Evolutionary conservation across 495 filamentous ascomycete species (phyloP).

Genomic region (Xylaria bambusicola): DNA sequence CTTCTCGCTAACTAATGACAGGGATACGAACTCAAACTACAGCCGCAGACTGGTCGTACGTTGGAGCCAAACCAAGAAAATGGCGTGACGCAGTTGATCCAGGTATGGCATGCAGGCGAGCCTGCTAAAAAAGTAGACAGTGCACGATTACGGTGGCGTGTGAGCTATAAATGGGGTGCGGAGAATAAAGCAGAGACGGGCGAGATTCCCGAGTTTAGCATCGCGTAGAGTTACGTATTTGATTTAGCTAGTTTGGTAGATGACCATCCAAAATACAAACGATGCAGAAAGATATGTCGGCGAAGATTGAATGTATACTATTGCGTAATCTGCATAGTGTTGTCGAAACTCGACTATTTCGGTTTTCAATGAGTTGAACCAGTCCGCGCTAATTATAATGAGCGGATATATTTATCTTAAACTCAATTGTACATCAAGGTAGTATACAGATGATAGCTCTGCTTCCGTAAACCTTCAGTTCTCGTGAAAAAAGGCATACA

Average conservation of each 20-base stretch:
- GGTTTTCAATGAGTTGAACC: no score
- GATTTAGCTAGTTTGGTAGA: no score
- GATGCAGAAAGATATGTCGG: no score
- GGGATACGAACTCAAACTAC: constrained; percentile 78
- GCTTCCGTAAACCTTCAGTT: no score
- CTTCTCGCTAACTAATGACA: constrained; percentile 31
- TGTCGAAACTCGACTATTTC: no score
- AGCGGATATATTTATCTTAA: no score
- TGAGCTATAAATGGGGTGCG: constrained; percentile 70
- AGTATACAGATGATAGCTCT: no score
- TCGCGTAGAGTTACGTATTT: constrained; percentile 51
- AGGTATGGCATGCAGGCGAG: constrained; percentile 66
- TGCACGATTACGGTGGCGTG: constrained; percentile 88
- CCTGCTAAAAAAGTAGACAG: constrained; percentile 67
- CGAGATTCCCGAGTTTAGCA: constrained; percentile 80
- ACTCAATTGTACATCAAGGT: no score
- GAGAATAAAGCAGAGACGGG: constrained; percentile 74
- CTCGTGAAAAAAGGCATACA: no score
- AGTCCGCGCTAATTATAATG: no score
- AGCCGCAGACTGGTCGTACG: constrained; percentile 77
- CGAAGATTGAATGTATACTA: no score
- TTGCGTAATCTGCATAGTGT: no score
- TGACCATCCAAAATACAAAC: neutral
- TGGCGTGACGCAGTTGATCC: constrained; percentile 82
- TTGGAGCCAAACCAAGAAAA: constrained; percentile 71